Conservation (phyloP, 106 monocot species). For the Dioscorea dumetorum region DNA sequence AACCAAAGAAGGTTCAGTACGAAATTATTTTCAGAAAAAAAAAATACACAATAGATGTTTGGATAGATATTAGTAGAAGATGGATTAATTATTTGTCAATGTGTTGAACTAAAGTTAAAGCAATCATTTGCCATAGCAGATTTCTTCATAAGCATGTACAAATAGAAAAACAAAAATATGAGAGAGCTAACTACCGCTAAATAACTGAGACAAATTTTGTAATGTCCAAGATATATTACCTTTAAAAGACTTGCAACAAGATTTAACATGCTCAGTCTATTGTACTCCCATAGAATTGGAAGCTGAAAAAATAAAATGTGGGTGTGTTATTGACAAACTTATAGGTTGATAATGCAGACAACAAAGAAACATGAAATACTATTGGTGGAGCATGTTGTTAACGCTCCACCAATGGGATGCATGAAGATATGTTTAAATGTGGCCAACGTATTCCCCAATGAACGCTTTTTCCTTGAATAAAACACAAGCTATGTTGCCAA, state of each 20-base stretch:
- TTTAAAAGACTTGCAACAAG: constrained; percentile 80
- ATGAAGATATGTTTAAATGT: neutral
- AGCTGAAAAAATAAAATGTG: constrained; percentile 42
- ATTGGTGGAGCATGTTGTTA: neutral
- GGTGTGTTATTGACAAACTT: neutral
- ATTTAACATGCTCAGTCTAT: constrained; percentile 89
- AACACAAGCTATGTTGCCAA: too few species aligned
- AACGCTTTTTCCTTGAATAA: too few species aligned
- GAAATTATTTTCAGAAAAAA: too few species aligned
- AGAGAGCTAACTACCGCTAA: neutral
- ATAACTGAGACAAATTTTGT: neutral
- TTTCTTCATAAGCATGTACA: neutral
- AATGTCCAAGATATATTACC: constrained; percentile 27
- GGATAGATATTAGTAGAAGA: neutral
- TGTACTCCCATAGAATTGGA: constrained; percentile 65
- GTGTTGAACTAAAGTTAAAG: neutral
- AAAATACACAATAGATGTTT: neutral
- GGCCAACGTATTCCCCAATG: too few species aligned
- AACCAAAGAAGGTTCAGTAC: too few species aligned
- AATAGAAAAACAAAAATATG: neutral
- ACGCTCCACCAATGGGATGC: neutral
- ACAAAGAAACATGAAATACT: neutral
- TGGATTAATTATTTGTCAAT: neutral
- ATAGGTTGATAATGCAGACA: neutral
- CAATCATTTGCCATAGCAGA: neutral